These are phyloP conservation scores for Aspergillus leporis DNA, from an alignment of 495 filamentous ascomycete genomes.

Conservation along the genomic window DNA sequence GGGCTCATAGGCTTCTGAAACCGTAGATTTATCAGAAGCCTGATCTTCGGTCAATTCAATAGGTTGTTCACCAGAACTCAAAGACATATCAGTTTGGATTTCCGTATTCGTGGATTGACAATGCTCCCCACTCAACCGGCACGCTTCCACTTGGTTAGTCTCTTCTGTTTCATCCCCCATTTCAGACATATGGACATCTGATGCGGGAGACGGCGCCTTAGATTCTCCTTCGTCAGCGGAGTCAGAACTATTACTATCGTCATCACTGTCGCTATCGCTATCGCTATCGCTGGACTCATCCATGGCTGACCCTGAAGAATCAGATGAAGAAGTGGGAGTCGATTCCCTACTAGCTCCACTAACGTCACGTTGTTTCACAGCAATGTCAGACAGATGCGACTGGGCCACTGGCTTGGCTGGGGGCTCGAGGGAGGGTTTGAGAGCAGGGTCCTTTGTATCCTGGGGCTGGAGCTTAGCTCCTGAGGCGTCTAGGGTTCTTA, in stretches of 20 bases:
- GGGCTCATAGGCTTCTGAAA: conserved; percentile 59
- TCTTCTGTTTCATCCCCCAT: neutral
- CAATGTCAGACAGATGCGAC: neutral
- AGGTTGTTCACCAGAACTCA: conserved; percentile 16
- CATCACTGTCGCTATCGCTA: conserved; percentile 23
- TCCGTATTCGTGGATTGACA: conserved; percentile 2
- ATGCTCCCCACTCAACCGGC: conserved; percentile 9
- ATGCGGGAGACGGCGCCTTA: conserved; percentile 6
- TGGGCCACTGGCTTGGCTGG: neutral
- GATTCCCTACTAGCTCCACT: neutral
- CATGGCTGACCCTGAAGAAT: conserved; percentile 43
- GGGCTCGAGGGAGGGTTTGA: neutral
- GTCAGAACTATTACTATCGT: conserved; percentile 19
- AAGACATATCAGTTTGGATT: conserved; percentile 7
- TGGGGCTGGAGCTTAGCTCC: neutral
- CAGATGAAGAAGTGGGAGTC: conserved; percentile 19
- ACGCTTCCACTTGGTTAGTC: neutral
- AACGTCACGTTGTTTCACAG: neutral
- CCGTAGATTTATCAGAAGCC: conserved; percentile 32
- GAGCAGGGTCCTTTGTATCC: neutral
- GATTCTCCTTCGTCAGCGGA: conserved; percentile 24
- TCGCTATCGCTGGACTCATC: conserved; percentile 39
- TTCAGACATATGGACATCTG: neutral
- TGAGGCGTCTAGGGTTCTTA: neutral
- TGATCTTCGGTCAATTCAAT: conserved; percentile 14